phyloP scores from a whole-genome alignment of 805 yeast species.

The Metschnikowia proteae region DNA sequence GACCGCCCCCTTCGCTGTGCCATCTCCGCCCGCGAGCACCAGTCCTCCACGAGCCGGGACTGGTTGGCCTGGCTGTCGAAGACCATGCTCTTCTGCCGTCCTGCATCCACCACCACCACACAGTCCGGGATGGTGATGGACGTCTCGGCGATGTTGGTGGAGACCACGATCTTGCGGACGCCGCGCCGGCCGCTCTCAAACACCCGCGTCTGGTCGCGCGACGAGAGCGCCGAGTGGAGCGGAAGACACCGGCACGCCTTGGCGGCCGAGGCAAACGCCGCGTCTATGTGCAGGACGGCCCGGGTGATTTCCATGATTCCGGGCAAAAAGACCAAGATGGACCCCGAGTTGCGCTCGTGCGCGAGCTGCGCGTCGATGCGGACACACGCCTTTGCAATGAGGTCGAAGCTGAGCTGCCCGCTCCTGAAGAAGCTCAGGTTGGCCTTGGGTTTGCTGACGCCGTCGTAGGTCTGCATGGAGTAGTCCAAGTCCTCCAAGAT shows the following conservation, averaged over 20 bases:
- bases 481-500: conserved; percentile 58
- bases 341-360: conserved; percentile 49
- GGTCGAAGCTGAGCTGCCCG: conserved; percentile 72
- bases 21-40: conserved; percentile 89
- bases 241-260: conserved; percentile 52
- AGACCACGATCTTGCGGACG: conserved; percentile 71
- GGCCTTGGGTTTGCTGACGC: conserved; percentile 50
- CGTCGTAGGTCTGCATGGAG: conserved; percentile 38
- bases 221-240: conserved; percentile 80
- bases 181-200: conserved; percentile 55
- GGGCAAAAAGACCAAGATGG: conserved; percentile 81
- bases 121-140: conserved; percentile 95
- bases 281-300: conserved; percentile 45
- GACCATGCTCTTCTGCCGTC: conserved; percentile 73
- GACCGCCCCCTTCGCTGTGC: conserved; percentile 95
- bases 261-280: conserved; percentile 16
- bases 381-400: conserved; percentile 55
- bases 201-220: conserved; percentile 77
- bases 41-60: conserved; percentile 67
- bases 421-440: conserved; percentile 61
- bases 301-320: conserved; percentile 85
- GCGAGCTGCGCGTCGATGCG: conserved; percentile 50
- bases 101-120: conserved; percentile 86
- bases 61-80: conserved; percentile 68
- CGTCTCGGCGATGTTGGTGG: conserved; percentile 95